Conservation (phyloP, 2,329 filamentous ascomycete genomes). For the Aspergillus pseudoterreus region DNA sequence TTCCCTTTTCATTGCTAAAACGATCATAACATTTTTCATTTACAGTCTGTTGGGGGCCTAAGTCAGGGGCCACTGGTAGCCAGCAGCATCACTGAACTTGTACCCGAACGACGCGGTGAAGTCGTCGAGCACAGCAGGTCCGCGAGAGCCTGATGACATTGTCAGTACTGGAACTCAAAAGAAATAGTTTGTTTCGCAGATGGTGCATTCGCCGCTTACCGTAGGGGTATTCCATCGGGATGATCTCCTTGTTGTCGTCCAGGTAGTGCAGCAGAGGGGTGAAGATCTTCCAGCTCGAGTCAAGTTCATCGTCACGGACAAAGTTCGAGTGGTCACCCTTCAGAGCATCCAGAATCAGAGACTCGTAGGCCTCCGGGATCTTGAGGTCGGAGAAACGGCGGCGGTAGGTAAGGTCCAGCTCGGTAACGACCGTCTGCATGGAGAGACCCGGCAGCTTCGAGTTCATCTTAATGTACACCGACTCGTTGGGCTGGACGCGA, state of each 20-base stretch:
- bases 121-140: constrained; percentile 92
- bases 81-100: constrained; percentile 95
- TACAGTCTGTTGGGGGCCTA: constrained; percentile 78
- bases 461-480: constrained; percentile 99
- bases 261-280: constrained; percentile 96
- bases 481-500: constrained; percentile 98
- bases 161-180: constrained; percentile 4
- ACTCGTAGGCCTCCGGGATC: constrained; percentile 99
- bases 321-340: constrained; percentile 99
- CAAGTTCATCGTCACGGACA: constrained; percentile 91
- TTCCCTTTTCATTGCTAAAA: constrained; percentile 8
- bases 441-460: constrained; percentile 96
- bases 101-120: constrained; percentile 98
- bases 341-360: constrained; percentile 90
- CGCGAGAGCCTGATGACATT: constrained; percentile 71
- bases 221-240: constrained; percentile 99
- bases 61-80: constrained; percentile 90
- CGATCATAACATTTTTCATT: constrained; percentile 24
- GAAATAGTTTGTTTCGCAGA: background rate
- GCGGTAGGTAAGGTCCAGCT: constrained; percentile 96
- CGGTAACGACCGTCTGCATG: constrained; percentile 99
- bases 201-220: constrained; percentile 57
- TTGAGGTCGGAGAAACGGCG: constrained; percentile 98
- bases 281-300: constrained; percentile 98
- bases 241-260: constrained; percentile 98